Conservation (phyloP, 306 rosid genomes). For the Fragaria iinumae region DNA sequence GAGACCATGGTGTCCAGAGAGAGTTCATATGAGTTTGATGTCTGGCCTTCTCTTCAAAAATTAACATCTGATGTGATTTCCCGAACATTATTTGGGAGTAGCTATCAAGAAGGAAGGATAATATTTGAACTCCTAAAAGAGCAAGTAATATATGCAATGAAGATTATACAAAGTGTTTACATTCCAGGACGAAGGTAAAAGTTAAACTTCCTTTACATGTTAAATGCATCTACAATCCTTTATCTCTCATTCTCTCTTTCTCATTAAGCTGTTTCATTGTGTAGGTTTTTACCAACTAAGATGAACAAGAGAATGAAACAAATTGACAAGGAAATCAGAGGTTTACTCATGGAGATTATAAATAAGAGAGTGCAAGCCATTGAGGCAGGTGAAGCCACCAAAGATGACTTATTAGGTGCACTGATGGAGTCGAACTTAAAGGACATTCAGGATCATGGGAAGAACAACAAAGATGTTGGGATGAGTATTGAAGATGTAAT, state of each 20-base stretch:
- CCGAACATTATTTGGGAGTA: constrained; percentile 42
- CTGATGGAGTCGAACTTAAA: constrained; percentile 12
- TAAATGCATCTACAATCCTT: too few species aligned
- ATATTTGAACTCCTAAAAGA: constrained; percentile 42
- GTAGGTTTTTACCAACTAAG: constrained; percentile 38
- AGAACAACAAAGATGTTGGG: constrained; percentile 6
- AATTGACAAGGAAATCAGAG: constrained; percentile 19
- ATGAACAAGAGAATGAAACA: constrained; percentile 20
- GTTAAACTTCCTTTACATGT: too few species aligned
- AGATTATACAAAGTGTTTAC: not conserved
- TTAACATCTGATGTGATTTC: constrained; percentile 37
- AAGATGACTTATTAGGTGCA: constrained; percentile 17
- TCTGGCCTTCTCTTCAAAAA: constrained; percentile 33
- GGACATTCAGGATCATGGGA: constrained; percentile 12
- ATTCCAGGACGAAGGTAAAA: constrained; percentile 38
- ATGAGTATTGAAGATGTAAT: constrained; percentile 31
- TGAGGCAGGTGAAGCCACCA: constrained; percentile 26
- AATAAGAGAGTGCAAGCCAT: constrained; percentile 26
- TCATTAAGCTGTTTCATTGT: not conserved
- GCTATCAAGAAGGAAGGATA: constrained; percentile 36
- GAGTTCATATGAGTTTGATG: constrained; percentile 37
- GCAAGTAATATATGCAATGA: not conserved
- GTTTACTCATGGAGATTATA: constrained; percentile 25
- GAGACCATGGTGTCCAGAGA: constrained; percentile 26
- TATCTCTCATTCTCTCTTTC: not conserved